phyloP scores from a whole-genome alignment of 139 green algal genomes.

The Closterium sp. region DNA sequence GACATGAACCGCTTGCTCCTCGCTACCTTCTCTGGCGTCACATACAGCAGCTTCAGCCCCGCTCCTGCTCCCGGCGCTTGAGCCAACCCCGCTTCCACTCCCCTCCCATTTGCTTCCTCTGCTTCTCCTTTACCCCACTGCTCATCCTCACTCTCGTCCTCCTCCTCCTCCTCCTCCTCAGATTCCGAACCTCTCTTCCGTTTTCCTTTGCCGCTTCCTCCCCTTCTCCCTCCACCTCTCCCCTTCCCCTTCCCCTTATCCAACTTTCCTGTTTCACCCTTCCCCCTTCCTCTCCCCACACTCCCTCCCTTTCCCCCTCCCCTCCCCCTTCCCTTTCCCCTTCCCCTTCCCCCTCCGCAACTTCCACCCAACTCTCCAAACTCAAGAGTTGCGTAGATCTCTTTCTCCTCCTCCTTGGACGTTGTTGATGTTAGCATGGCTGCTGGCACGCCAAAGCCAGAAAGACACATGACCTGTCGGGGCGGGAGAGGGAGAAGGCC shows the following conservation, averaged over 20 bases:
- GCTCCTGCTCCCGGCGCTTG: background rate
- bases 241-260: background rate
- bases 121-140: background rate
- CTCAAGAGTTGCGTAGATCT: constrained; percentile 26
- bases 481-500: too few relatives aligned
- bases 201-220: background rate
- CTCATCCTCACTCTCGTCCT: background rate
- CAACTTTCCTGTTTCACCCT: background rate
- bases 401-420: constrained; percentile 41
- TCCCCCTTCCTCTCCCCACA: background rate
- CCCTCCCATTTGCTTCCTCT: background rate
- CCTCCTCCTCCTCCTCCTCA: background rate
- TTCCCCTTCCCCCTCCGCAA: background rate
- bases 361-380: constrained; percentile 13
- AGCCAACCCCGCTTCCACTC: background rate
- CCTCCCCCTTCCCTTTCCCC: background rate
- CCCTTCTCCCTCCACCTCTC: background rate
- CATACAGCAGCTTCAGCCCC: constrained; percentile 60
- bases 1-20: constrained; percentile 57
- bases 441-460: constrained; percentile 26
- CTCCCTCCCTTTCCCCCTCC: background rate
- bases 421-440: constrained; percentile 40
- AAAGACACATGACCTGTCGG: constrained; percentile 48
- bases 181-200: background rate
- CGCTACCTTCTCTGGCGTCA: background rate